Percentiles rank a stretch among this genome's conserved stretches.
These are phyloP conservation scores for Colletotrichum limetticola DNA, from an alignment of 2,329 filamentous ascomycete genomes.

Conservation along the genomic window DNA sequence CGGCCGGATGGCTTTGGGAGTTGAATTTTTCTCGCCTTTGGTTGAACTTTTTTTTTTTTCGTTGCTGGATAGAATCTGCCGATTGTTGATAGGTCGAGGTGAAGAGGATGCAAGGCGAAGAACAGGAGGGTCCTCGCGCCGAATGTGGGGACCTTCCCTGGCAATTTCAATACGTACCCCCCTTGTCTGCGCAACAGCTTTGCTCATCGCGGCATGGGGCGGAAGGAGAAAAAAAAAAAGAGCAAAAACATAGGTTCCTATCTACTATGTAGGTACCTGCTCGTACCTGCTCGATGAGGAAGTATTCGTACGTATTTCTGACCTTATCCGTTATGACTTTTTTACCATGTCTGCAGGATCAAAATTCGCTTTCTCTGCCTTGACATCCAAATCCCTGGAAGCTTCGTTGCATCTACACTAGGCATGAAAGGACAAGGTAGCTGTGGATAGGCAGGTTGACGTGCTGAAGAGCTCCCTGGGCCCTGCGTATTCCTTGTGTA, in stretches of 20 bases:
- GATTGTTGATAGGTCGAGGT: conserved; percentile 31
- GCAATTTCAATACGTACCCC: conserved; percentile 11
- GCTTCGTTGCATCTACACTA: not conserved
- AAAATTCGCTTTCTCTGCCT: not conserved
- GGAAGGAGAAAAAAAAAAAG: not conserved
- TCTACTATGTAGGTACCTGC: too few species aligned
- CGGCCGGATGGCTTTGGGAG: not conserved
- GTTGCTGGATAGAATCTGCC: conserved; percentile 11
- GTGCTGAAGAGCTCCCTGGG: conserved; percentile 18
- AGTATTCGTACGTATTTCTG: not conserved
- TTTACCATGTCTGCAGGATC: not conserved
- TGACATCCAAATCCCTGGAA: not conserved
- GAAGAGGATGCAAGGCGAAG: conserved; percentile 6
- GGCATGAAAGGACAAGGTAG: not conserved
- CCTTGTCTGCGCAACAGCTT: conserved; percentile 8
- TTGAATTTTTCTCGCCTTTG: not conserved
- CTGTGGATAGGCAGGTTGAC: conserved; percentile 11
- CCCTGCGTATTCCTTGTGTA: not conserved
- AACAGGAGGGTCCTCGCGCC: conserved; percentile 25
- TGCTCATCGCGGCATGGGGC: not conserved
- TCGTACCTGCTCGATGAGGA: not conserved
- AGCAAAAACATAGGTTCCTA: not conserved
- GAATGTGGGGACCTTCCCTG: conserved; percentile 28
- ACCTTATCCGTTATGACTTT: not conserved
- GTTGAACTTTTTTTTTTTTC: not conserved